These are phyloP conservation scores for Podospora anserina DNA, from an alignment of 495 filamentous ascomycete genomes.

Conservation along the genomic window DNA sequence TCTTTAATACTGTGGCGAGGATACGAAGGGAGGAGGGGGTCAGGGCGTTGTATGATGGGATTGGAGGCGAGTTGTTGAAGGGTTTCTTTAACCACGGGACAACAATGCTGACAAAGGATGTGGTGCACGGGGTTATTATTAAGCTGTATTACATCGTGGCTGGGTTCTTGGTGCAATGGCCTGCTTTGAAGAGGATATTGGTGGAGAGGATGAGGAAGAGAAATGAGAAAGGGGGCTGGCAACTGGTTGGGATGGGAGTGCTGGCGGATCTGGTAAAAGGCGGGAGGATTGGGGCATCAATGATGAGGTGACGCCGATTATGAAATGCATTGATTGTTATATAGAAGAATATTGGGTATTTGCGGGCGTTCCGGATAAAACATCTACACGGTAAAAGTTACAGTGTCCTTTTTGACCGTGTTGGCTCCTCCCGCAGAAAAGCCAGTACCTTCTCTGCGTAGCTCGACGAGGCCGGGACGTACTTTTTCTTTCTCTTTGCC, in stretches of 20 bases:
- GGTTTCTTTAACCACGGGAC: constrained; percentile 84
- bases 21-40: constrained; percentile 68
- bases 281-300: neutral
- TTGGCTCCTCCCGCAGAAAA: constrained; percentile 85
- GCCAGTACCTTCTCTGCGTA: constrained; percentile 86
- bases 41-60: constrained; percentile 69
- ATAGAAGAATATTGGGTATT: neutral
- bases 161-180: constrained; percentile 29
- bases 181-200: constrained; percentile 21
- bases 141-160: constrained; percentile 59
- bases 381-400: constrained; percentile 77
- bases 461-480: constrained; percentile 74
- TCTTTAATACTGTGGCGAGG: constrained; percentile 59
- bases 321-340: neutral
- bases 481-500: constrained; percentile 53
- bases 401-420: constrained; percentile 71
- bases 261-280: neutral
- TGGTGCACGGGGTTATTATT: constrained; percentile 71
- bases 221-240: constrained; percentile 16
- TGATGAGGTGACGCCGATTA: neutral
- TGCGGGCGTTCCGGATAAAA: too few relatives aligned
- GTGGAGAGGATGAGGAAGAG: constrained; percentile 15
- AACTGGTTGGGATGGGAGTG: neutral
- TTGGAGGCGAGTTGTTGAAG: constrained; percentile 73
- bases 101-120: constrained; percentile 86